Evolutionary conservation across 1,284 basidiomycete genomes (phyloP), one percentile per base, ranked within the genome.

Genomic region (Tilletia horrida): DNA sequence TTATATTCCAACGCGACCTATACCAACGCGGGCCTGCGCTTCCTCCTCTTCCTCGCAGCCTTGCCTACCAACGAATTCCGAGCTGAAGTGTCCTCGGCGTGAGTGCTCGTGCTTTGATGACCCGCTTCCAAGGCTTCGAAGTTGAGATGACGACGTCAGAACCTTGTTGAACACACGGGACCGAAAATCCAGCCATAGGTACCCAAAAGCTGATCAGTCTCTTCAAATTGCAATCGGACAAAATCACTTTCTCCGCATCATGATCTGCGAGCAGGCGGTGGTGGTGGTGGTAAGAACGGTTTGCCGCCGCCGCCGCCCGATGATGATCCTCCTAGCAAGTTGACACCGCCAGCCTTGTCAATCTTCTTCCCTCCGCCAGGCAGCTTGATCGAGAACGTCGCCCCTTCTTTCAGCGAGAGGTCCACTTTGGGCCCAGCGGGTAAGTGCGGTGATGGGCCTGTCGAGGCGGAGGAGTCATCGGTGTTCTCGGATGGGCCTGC

Each of bases 351-450:
- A 7, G 55, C 9, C 27, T 29, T 25, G n/a, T 59, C 55, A 29
- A 59, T 59, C 55, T 35, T 59, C 29, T 35, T 59, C 29, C 55
- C 55, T 3, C 63, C 45, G 4, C 45, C 63, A 14, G 63, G 63
- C 45, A 64, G 29, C 31, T 64, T 64, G 63, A 64, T 64, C 21
- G 44, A 48, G 45, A 98, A 94, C 0, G 94, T 97, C 81, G 98
- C 91, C 16, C 96, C 96, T 77, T 94, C 92, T 81, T 97, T 97
- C 74, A 98, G 84, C 43, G 90, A 91, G 82, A 96, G 97, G 80
- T 98, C 95, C 85, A 93, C 92, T 1, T 91, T 92, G 1, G 89
- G 91, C 2, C 86, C 80, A 2, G 74, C 23, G 18, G 91, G 89
- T 9, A 81, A 27, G 63, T 82, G 80, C 8, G 80, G 80, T 16